Evolutionary conservation across 2,329 filamentous ascomycete genomes (phyloP), one percentile per base, ranked within the genome.

Genomic region (Venturia effusa): DNA sequence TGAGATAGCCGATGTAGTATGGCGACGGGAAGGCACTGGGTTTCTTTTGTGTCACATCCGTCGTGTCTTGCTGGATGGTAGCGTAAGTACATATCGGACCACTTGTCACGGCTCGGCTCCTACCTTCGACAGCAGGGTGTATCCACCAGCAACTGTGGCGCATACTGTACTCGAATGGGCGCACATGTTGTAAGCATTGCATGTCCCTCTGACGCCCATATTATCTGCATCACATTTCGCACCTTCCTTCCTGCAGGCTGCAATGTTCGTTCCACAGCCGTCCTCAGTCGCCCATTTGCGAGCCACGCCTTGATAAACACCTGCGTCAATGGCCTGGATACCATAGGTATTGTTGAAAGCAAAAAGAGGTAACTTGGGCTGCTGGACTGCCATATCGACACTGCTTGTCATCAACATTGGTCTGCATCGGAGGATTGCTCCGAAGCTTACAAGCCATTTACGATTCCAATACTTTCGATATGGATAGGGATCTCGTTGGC

Each of bases 301-400:
- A 13, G 39, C 40, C 4, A 59, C 57, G 4, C 57, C 68, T 3
- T 80, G 71, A 64, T 81, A 80, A 6, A 77, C 71, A 4, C 77
- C 77, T 55, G 80, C 70, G 65, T 81, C 81, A 68, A 82, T 76
- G 0, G 78, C 74, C 64, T 80, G 68, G 43, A 86, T 76, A 19
- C 78, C 79, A 66, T 85, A 86, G 2, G 83, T 83, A 66, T 85
- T 85, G 71, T 85, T 83, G 70, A 79, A 81, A 0, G 82, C 78
- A 67, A 83, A 80, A 1, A 74, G 67, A 0, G 80, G 77, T 67
- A 81, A 83, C 0, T 73, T 75, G 1, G 78, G 76, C 64, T 75
- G 76, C 69, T 82, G 78, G 1, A 79, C 74, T 4, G 78, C 74
- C 32, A 79, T 73, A 67, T 84, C 83, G 30, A 84, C 74, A 66